phyloP scores from a whole-genome alignment of 108 stramenopile genomes.

The Schizochytrium sp. region DNA sequence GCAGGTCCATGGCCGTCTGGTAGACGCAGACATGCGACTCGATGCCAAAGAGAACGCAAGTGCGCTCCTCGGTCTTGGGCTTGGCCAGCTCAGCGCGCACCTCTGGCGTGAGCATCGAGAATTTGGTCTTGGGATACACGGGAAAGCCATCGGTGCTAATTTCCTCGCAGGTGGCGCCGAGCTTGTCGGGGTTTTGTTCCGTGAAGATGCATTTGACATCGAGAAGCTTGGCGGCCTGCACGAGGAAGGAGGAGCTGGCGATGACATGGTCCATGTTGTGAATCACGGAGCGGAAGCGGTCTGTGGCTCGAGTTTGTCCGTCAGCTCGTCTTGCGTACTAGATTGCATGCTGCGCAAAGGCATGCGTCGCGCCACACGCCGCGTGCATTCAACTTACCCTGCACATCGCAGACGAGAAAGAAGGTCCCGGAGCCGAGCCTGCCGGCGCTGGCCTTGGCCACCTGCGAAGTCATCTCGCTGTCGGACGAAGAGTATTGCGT shows the following conservation, averaged over 20 bases:
- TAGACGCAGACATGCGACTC: conserved; percentile 88
- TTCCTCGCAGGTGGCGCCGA: conserved; percentile 62
- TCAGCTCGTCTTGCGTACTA: not conserved
- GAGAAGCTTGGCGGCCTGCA: conserved; percentile 65
- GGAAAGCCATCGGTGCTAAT: conserved; percentile 46
- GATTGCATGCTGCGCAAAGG: not conserved
- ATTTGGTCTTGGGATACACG: conserved; percentile 80
- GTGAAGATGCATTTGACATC: conserved; percentile 76
- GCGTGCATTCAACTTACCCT: not conserved
- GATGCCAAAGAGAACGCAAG: conserved; percentile 81
- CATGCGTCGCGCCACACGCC: not conserved
- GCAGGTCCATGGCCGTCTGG: conserved; percentile 75
- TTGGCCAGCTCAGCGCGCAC: conserved; percentile 27
- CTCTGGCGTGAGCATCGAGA: conserved; percentile 66
- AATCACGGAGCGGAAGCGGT: conserved; percentile 81
- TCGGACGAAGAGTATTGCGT: too few species aligned
- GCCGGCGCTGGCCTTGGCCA: not conserved
- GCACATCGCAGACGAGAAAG: not conserved
- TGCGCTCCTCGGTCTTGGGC: conserved; percentile 47
- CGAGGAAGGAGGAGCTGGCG: conserved; percentile 71
- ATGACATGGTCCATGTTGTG: conserved; percentile 67
- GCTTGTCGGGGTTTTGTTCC: conserved; percentile 92
- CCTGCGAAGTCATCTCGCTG: too few species aligned
- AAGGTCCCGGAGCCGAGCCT: not conserved
- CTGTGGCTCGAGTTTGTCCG: conserved; percentile 68